A percentile compares a stretch with the other conserved stretches of the same genome.
Evolutionary conservation across 768 basidiomycete genomes (phyloP).

Genomic region (Amanita rubescens): DNA sequence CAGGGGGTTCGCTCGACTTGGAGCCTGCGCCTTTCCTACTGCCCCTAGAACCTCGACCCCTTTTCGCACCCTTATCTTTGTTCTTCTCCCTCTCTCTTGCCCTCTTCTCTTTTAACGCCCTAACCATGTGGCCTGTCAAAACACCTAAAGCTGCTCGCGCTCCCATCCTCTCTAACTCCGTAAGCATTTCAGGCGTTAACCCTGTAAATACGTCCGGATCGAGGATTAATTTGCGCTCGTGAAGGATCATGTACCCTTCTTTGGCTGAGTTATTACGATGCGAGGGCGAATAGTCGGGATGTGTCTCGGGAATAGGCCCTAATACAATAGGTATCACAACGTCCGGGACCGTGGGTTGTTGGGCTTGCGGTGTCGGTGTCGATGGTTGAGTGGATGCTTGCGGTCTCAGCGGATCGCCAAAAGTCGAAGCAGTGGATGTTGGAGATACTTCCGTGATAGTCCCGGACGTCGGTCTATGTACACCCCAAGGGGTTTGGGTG

Average conservation of each 20-base stretch:
- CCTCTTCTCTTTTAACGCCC: conserved; percentile 70
- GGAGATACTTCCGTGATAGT: neutral
- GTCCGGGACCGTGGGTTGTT: conserved; percentile 31
- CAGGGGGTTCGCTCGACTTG: conserved; percentile 3
- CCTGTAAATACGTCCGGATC: conserved; percentile 81
- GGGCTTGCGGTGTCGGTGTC: conserved; percentile 20
- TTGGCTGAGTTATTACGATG: conserved; percentile 43
- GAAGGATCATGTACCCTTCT: conserved; percentile 67
- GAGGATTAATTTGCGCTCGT: conserved; percentile 77
- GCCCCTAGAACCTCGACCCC: conserved; percentile 21
- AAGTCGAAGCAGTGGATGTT: neutral
- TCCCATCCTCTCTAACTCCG: conserved; percentile 71
- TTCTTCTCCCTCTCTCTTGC: conserved; percentile 39
- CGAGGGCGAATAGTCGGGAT: conserved; percentile 42
- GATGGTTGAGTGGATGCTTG: conserved; percentile 14
- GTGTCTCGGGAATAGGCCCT: conserved; percentile 60
- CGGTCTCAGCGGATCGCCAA: neutral
- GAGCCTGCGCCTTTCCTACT: conserved; percentile 19
- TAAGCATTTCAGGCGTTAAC: conserved; percentile 64
- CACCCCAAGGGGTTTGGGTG: conserved; percentile 7
- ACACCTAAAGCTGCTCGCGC: conserved; percentile 77
- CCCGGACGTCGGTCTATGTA: conserved; percentile 8
- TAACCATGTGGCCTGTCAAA: conserved; percentile 78
- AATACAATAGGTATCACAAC: conserved; percentile 75
- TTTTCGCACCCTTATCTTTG: conserved; percentile 25